Conservation (phyloP, 139 green algal species). For the Spirogloea muscicola region DNA sequence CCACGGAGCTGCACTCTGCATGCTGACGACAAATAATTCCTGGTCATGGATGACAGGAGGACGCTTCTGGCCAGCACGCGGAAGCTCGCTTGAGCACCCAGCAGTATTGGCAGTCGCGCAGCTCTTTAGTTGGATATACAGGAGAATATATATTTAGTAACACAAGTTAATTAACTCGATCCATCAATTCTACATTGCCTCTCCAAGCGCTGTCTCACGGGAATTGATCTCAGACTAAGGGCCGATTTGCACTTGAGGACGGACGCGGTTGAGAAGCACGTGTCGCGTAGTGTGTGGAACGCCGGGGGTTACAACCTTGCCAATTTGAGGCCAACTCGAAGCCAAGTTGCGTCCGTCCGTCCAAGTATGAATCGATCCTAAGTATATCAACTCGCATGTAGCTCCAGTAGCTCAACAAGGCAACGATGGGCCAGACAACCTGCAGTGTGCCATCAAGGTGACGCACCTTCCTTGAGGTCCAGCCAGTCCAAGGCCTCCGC, state of each 20-base stretch:
- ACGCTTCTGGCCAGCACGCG: neutral
- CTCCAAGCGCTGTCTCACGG: too few species aligned
- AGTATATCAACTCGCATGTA: neutral
- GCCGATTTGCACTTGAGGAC: too few species aligned
- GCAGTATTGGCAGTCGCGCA: too few species aligned
- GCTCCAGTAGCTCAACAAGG: too few species aligned
- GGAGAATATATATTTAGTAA: too few species aligned
- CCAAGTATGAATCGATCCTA: too few species aligned
- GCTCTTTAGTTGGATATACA: neutral
- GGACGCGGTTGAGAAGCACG: neutral
- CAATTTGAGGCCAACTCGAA: too few species aligned
- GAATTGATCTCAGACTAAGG: too few species aligned
- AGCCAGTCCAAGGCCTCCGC: slow-evolving; percentile 41
- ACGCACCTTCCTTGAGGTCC: slow-evolving; percentile 45
- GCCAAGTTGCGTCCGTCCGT: neutral
- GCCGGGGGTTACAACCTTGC: too few species aligned
- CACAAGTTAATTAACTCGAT: too few species aligned
- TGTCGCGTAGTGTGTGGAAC: too few species aligned
- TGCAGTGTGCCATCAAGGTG: neutral
- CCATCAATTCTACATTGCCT: neutral
- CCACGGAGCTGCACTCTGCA: neutral
- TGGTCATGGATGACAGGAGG: neutral
- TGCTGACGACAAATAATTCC: neutral
- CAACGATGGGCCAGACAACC: neutral
- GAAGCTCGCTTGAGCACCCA: too few species aligned